Evolutionary conservation across 768 basidiomycete genomes (phyloP), one percentile per base, ranked within the genome.

Genomic region (Lactarius trivialis): DNA sequence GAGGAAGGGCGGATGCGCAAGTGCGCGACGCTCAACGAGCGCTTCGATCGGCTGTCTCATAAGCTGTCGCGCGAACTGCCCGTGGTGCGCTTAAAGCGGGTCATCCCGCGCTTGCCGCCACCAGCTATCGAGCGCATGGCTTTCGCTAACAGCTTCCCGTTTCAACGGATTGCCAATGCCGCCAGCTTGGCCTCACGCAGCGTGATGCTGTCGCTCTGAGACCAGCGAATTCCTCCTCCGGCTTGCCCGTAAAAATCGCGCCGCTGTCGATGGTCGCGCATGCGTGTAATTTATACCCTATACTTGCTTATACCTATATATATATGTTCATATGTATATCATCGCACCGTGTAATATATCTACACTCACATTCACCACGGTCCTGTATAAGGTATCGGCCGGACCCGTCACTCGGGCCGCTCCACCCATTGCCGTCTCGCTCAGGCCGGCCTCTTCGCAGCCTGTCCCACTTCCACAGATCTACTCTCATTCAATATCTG

Each of bases 21-120:
- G 19, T 48, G n/a, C 6, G 24, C 49, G 26, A 43, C 56, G 17
- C 57, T 58, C 17, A 57, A 64, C 21, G 63, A 64, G n/a, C 63
- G 63, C 33, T 55, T 60, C n/a, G 63, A 64, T 14, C 12, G 12
- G 24, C 24, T 64, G 2, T 64, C 63, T 6, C 53, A 45, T 14
- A 60, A 55, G 30, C 63, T 64, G 8, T 28, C 54, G 24, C 45
- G 32, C 17, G 62, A 63, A 12, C 7, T 39, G 1, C 19, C 62
- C 14, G 17, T 59, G 17, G 21, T n/a, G 0, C 30, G 45, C 14
- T 1, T 24, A 11, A 55, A 14, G 34, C 54, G 54, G 37, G 12
- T 14, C 30, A 19, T 63, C 5, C 52, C 57, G 14, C 32, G 32
- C 30, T 24, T 51, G 6, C 21, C 63, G 1, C 7, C 63, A 11